Conservation (phyloP, 345 rosid species). For the Populus pruinosa region DNA sequence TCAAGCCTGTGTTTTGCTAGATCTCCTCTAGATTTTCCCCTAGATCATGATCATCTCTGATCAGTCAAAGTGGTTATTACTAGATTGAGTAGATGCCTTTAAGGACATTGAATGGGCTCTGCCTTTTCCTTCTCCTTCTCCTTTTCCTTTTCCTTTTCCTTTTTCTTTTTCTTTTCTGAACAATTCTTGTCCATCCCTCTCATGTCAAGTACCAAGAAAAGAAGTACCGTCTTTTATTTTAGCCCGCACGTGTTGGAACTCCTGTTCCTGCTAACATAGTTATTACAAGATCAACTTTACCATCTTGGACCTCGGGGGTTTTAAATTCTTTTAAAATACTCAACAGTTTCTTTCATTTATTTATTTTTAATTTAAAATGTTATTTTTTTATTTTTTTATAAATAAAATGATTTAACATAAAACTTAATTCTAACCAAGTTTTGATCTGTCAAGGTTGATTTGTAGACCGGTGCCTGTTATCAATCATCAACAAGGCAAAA, state of each 20-base stretch:
- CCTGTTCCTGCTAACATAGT: background rate
- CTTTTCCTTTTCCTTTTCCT: background rate
- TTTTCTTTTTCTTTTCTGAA: background rate
- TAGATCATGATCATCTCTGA: background rate
- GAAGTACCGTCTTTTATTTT: background rate
- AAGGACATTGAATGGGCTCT: background rate
- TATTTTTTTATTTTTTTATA: too few species aligned
- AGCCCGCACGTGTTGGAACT: conserved; percentile 8
- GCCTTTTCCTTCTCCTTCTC: background rate
- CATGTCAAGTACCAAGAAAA: background rate
- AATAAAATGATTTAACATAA: too few species aligned
- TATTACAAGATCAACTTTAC: too few species aligned
- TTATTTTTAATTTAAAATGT: too few species aligned
- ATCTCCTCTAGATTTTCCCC: background rate
- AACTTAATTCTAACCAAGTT: too few species aligned
- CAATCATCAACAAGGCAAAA: too few species aligned
- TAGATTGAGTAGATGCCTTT: background rate
- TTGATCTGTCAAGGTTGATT: too few species aligned
- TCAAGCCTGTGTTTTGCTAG: background rate
- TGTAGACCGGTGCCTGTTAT: too few species aligned
- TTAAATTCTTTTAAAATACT: too few species aligned
- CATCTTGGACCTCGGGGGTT: too few species aligned
- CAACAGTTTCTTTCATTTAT: too few species aligned
- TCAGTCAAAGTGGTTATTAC: background rate
- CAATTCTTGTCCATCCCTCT: background rate